Percentiles rank a stretch among this genome's conserved stretches.
Conservation (phyloP, 139 green algal genomes). For the Picochlorum sp. region DNA sequence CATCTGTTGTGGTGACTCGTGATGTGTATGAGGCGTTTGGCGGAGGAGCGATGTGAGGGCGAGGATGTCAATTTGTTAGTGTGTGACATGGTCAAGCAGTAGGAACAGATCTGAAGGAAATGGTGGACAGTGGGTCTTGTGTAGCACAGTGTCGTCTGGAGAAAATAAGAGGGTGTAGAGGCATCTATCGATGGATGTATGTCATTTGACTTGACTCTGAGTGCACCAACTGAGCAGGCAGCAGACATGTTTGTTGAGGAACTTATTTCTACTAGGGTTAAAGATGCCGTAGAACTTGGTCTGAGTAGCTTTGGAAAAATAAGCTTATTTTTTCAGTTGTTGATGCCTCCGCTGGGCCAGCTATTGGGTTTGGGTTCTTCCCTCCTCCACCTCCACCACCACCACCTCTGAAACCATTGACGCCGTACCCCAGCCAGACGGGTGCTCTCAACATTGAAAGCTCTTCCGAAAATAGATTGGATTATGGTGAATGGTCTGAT, state of each 20-base stretch:
- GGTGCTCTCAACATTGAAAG: not conserved
- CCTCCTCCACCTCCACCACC: slow-evolving; percentile 18
- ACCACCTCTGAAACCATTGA: slow-evolving; percentile 3
- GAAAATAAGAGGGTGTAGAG: not conserved
- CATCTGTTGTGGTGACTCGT: not conserved
- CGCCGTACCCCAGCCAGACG: slow-evolving; percentile 3
- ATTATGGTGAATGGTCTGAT: slow-evolving; percentile 20
- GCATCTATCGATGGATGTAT: not conserved
- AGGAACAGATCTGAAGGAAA: not conserved
- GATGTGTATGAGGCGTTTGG: not conserved
- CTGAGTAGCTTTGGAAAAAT: slow-evolving; percentile 7
- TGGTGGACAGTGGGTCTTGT: not conserved
- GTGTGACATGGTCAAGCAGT: not conserved
- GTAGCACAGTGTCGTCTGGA: too few relatives aligned
- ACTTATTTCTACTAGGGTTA: not conserved
- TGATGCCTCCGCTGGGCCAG: not conserved
- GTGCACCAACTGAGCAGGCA: slow-evolving; percentile 1
- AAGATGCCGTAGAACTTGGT: slow-evolving; percentile 16
- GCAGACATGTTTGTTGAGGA: not conserved
- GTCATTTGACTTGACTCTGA: not conserved
- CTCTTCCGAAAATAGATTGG: not conserved
- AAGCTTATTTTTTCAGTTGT: slow-evolving; percentile 9
- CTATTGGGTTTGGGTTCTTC: slow-evolving; percentile 28
- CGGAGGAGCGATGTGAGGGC: not conserved
- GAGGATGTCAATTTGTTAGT: not conserved